These are phyloP conservation scores for Didymella pinodella DNA, from an alignment of 2,329 filamentous ascomycete genomes.

Conservation along the genomic window DNA sequence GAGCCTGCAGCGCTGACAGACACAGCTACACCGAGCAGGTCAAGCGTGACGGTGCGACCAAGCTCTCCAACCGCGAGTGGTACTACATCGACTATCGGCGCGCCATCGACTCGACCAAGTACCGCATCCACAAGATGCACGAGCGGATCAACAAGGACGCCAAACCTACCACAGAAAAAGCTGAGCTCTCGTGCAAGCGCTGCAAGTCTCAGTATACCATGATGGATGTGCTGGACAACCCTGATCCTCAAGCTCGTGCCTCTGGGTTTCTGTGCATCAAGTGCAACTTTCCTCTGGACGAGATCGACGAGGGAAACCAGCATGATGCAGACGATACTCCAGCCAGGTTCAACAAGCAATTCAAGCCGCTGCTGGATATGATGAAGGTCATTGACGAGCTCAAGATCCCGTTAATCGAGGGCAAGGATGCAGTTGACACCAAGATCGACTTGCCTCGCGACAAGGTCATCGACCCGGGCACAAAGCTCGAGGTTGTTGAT, in stretches of 20 bases:
- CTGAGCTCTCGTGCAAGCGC: slow-evolving; percentile 84
- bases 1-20: slow-evolving; percentile 25
- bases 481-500: slow-evolving; percentile 66
- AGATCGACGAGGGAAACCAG: slow-evolving; percentile 39
- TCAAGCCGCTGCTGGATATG: slow-evolving; percentile 78
- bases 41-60: slow-evolving; percentile 79
- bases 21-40: slow-evolving; percentile 75
- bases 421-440: slow-evolving; percentile 71
- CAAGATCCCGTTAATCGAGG: slow-evolving; percentile 75
- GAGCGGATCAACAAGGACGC: slow-evolving; percentile 87
- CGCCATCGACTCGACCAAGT: slow-evolving; percentile 96
- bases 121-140: slow-evolving; percentile 85
- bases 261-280: slow-evolving; percentile 80
- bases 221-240: slow-evolving; percentile 84
- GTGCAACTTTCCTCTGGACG: slow-evolving; percentile 69
- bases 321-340: slow-evolving; percentile 52
- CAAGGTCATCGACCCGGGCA: slow-evolving; percentile 69
- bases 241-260: slow-evolving; percentile 63
- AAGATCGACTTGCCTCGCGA: slow-evolving; percentile 72
- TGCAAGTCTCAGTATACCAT: slow-evolving; percentile 89
- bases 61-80: slow-evolving; percentile 86
- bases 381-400: slow-evolving; percentile 79
- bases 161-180: slow-evolving; percentile 80
- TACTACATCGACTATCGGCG: slow-evolving; percentile 97
- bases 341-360: slow-evolving; percentile 73